Conservation (phyloP, 768 basidiomycete genomes). For the Paxillus rubicundulus region DNA sequence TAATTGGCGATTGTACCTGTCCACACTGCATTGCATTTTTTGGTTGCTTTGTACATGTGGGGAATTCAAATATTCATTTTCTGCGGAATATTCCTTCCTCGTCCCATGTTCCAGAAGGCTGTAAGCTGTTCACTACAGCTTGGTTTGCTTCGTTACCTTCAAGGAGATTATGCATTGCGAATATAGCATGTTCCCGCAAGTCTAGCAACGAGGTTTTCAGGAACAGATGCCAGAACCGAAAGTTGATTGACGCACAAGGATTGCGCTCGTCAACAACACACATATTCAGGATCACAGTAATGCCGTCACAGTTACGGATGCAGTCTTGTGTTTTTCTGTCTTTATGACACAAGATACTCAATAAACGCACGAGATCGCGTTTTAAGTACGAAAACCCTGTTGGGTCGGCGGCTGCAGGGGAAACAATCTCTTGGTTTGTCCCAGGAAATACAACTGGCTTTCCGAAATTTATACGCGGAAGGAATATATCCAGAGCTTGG, state of each 20-base stretch:
- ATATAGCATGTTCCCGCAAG: constrained; percentile 88
- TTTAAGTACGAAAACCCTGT: constrained; percentile 83
- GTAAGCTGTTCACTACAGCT: constrained; percentile 68
- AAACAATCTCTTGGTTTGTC: constrained; percentile 3
- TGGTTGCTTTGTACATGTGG: constrained; percentile 30
- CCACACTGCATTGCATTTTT: neutral
- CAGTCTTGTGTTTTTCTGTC: constrained; percentile 70
- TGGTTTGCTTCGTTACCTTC: constrained; percentile 79
- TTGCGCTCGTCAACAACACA: constrained; percentile 90
- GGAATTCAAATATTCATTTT: constrained; percentile 4
- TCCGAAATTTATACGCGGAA: constrained; percentile 83
- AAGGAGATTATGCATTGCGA: constrained; percentile 77
- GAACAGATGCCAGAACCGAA: neutral
- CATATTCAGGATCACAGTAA: constrained; percentile 81
- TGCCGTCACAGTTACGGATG: constrained; percentile 65
- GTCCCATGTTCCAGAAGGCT: constrained; percentile 59
- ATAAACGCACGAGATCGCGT: constrained; percentile 82
- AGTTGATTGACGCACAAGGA: constrained; percentile 65
- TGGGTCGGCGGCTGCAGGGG: constrained; percentile 34
- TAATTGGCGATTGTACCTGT: constrained; percentile 1
- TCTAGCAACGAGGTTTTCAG: constrained; percentile 36
- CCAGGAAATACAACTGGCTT: constrained; percentile 43
- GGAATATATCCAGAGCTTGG: constrained; percentile 70
- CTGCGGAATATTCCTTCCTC: constrained; percentile 50
- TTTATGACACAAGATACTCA: constrained; percentile 74